Evolutionary conservation across 2,329 filamentous ascomycete genomes (phyloP), one percentile per base, ranked within the genome.

Genomic region (Curvularia spicifera): DNA sequence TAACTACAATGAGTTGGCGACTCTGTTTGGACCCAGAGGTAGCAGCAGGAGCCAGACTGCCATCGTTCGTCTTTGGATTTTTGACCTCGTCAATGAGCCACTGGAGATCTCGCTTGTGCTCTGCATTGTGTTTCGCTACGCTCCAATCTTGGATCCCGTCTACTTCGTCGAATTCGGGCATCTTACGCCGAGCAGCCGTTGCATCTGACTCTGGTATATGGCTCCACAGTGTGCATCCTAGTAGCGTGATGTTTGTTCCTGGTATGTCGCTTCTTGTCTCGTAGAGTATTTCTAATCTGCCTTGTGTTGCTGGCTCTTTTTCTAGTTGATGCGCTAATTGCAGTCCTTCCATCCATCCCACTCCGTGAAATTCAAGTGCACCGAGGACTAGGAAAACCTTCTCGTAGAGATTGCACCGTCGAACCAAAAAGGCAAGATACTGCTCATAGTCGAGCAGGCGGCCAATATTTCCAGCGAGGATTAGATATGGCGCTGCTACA

Each of bases 211-310:
- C 60, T 0, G 81, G 76, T 5, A 88, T 78, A 0, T 71, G 62
- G 1, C 84, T 86, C 82, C 85, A 87, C 0, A 88, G 76, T 1
- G 84, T 86, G 61, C 83, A 87, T 5, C 85, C 85, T 1, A 88
- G 70, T 2, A 88, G 71, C 2, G 80, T 83, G n/a, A 86, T 51
- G 24, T 68, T 68, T 0, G 80, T 79, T 1, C 71, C 71, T 1
- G 75, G 69, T 18, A 79, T 62, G 46, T 82, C 79, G 61, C 76
- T 80, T 6, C 78, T 65, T 18, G 71, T 71, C 18, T 76, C 75
- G 60, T 85, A 71, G 9, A 86, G 66, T 4, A 86, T 63, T 4
- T 79, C 69, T 10, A 85, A 51, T 33, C 73, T 78, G 0, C 75
- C 76, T 26, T 63, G 67, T 3, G 67, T 65, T 1, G 51, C 56